phyloP scores from a whole-genome alignment of 2,329 filamentous ascomycete genomes.

The Myriosclerotinia scirpicola region DNA sequence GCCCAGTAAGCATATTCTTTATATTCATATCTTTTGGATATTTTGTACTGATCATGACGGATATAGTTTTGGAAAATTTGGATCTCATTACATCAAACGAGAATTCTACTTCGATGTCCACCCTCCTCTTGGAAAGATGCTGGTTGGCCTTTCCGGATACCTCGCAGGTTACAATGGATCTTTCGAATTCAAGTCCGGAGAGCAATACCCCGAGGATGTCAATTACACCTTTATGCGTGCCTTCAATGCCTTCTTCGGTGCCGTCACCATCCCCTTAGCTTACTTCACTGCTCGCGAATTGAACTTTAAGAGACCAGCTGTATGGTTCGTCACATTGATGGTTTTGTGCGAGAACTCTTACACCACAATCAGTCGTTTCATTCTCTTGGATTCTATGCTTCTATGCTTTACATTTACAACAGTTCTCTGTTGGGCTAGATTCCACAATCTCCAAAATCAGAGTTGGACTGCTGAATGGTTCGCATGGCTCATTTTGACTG shows the following conservation, averaged over 20 bases:
- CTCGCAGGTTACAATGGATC: slow-evolving; percentile 98
- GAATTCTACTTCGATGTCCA: slow-evolving; percentile 99
- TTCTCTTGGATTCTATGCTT: slow-evolving; percentile 97
- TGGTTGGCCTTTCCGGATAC: slow-evolving; percentile 93
- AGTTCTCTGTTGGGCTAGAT: slow-evolving; percentile 94
- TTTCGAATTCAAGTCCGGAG: slow-evolving; percentile 99
- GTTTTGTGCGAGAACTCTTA: slow-evolving; percentile 99
- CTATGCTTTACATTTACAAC: slow-evolving; percentile 98
- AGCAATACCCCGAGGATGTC: slow-evolving; percentile 88
- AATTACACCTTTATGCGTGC: slow-evolving; percentile 98
- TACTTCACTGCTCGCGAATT: slow-evolving; percentile 94
- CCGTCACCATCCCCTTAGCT: slow-evolving; percentile 86
- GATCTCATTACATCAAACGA: slow-evolving; percentile 97
- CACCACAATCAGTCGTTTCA: slow-evolving; percentile 97
- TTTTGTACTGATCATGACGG: slow-evolving; percentile 27
- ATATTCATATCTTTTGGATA: slow-evolving; percentile 40
- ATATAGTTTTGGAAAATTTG: slow-evolving; percentile 87
- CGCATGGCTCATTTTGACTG: slow-evolving; percentile 89
- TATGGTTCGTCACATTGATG: slow-evolving; percentile 96
- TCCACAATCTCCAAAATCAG: slow-evolving; percentile 82
- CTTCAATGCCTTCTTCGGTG: slow-evolving; percentile 95
- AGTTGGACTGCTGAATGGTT: slow-evolving; percentile 94
- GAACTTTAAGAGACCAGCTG: slow-evolving; percentile 78
- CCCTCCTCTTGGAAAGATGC: slow-evolving; percentile 96
- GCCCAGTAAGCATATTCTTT: slow-evolving; percentile 58